Evolutionary conservation across 2,329 filamentous ascomycete genomes (phyloP).

Genomic region (Ceratocystis ficicola): DNA sequence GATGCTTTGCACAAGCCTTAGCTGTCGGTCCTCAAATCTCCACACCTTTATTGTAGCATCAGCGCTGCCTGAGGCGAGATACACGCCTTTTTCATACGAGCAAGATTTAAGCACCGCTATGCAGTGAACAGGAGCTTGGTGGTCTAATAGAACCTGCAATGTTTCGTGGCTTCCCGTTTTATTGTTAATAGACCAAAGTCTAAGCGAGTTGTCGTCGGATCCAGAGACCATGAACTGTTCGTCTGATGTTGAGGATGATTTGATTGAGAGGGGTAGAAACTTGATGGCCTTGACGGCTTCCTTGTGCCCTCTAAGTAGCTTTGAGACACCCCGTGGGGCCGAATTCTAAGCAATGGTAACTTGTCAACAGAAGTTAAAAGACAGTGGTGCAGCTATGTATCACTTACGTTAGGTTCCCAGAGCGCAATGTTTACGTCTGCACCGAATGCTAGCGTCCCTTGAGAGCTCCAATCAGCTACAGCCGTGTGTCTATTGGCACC

Average conservation of each 20-base stretch:
- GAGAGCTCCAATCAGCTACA: constrained; percentile 74
- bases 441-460: constrained; percentile 72
- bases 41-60: constrained; percentile 65
- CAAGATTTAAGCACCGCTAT: constrained; percentile 36
- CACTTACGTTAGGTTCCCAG: constrained; percentile 66
- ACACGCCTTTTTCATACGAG: constrained; percentile 28
- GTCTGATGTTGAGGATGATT: constrained; percentile 33
- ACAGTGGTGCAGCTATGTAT: background rate
- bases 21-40: constrained; percentile 43
- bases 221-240: constrained; percentile 52
- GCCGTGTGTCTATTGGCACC: constrained; percentile 85
- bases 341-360: constrained; percentile 28
- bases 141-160: constrained; percentile 45
- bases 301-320: constrained; percentile 61
- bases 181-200: constrained; percentile 46
- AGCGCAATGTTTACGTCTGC: constrained; percentile 79
- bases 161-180: constrained; percentile 30
- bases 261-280: constrained; percentile 50
- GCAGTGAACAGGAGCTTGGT: constrained; percentile 65
- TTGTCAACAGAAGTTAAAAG: constrained; percentile 10
- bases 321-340: constrained; percentile 45
- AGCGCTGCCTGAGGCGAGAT: constrained; percentile 67
- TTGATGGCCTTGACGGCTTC: constrained; percentile 72
- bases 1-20: constrained; percentile 56
- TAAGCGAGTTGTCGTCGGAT: constrained; percentile 65